Evolutionary conservation across 192 early-diverging fungal genomes (phyloP), one percentile per base, ranked within the genome.

Genomic region (Haplosporangium gracile): DNA sequence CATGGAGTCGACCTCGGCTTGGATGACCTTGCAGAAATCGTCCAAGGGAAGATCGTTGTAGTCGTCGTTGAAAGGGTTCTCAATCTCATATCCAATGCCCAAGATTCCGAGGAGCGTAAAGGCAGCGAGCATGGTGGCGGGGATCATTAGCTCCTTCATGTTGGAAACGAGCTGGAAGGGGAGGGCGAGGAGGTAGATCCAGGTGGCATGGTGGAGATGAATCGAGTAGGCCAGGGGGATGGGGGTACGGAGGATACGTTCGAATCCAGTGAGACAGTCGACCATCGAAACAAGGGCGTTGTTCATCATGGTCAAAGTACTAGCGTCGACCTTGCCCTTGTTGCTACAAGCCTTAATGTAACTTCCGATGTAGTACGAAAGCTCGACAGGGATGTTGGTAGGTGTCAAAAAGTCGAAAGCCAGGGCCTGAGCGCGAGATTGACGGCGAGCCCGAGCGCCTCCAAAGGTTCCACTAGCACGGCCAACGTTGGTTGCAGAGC

Each of bases 31-130:
- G 72, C 89, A 92, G 74, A 91, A 92, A 55, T 87, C 78, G 60
- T 91, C 90, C 32, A 93, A 79, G 4, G 89, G 88, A 85, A 93
- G 77, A 72, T 96, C 96, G 78, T 97, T 96, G 39, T 86, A 87
- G 72, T 96, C 95, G 80, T 91, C 90, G 39, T 95, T 95, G 82
- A 98, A 97, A 16, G 97, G 97, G 84, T 97, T 97, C 88, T 98
- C 97, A 75, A 98, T 97, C 88, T 97, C 95, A 24, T 90, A 89
- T 24, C 94, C 96, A 77, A 97, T 97, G 6, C 86, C 83, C 69
- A 96, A 94, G 76, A 98, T 95, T 81, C 97, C 97, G 22, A 97
- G 84, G 85, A 97, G 89, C 75, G 91, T 93, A 70, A 96, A 96
- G 4, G 93, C 85, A 10, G 92, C 88, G 24, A 97, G 83, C 69